These are phyloP conservation scores for Vicia sativa DNA, from an alignment of 306 rosid genomes.

Conservation along the genomic window DNA sequence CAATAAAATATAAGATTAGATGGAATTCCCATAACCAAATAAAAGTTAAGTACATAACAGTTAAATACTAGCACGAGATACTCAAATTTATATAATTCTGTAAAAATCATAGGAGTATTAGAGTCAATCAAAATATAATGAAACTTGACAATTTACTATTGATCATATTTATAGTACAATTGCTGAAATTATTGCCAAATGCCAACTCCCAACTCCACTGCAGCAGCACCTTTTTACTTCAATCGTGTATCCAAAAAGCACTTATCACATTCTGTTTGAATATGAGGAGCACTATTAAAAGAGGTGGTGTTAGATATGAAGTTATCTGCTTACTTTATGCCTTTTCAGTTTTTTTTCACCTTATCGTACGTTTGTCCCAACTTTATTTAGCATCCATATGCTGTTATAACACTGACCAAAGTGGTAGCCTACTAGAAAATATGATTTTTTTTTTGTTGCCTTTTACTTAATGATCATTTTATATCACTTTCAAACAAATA, in stretches of 20 bases:
- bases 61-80: no score
- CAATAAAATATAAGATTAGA: no score
- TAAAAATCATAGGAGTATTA: no score
- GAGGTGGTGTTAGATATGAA: no score
- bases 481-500: not conserved
- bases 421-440: constrained; percentile 29
- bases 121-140: no score
- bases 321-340: no score
- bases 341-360: constrained; percentile 14
- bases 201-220: not conserved
- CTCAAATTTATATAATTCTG: no score
- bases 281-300: constrained; percentile 12
- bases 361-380: constrained; percentile 37
- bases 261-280: constrained; percentile 30
- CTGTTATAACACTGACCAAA: constrained; percentile 10
- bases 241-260: constrained; percentile 1
- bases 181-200: not conserved
- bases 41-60: no score
- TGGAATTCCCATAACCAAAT: no score
- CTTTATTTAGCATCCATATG: constrained; percentile 37
- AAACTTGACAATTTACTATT: no score
- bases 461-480: not conserved
- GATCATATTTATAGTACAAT: no score
- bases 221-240: not conserved
- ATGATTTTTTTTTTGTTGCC: constrained; percentile 15